Conservation (phyloP, 73 alveolate genomes). For the Paramecium tetraurelia region DNA sequence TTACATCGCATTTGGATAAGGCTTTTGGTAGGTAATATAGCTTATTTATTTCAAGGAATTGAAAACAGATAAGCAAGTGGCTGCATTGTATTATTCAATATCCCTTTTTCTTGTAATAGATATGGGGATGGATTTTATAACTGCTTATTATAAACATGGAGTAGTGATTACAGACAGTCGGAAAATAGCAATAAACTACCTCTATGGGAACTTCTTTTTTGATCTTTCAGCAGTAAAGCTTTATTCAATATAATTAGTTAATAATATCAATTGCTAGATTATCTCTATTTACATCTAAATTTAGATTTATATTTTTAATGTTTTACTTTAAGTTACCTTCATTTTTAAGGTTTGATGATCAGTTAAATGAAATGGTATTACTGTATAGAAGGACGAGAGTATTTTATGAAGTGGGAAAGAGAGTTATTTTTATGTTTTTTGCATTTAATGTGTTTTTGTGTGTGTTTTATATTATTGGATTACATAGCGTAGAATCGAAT, state of each 20-base stretch:
- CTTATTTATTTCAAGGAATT: background rate
- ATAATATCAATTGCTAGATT: background rate
- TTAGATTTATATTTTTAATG: background rate
- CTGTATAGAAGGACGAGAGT: background rate
- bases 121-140: slow-evolving; percentile 1
- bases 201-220: slow-evolving; percentile 19
- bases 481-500: background rate
- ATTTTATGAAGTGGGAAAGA: background rate
- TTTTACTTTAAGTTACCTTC: slow-evolving; percentile 25
- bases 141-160: slow-evolving; percentile 43
- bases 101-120: background rate
- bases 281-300: background rate
- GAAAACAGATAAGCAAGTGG: background rate
- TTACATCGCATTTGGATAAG: background rate
- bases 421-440: background rate
- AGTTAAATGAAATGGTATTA: background rate
- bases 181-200: background rate
- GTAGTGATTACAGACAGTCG: background rate
- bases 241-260: background rate
- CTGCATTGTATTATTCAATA: background rate
- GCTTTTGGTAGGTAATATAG: background rate
- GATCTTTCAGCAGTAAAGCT: background rate
- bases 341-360: slow-evolving; percentile 12
- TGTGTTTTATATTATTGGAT: background rate
- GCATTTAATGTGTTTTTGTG: background rate